Base-by-base conservation (phyloP, 2,329 filamentous ascomycete species). In the Penicillium verrucosum region DNA sequence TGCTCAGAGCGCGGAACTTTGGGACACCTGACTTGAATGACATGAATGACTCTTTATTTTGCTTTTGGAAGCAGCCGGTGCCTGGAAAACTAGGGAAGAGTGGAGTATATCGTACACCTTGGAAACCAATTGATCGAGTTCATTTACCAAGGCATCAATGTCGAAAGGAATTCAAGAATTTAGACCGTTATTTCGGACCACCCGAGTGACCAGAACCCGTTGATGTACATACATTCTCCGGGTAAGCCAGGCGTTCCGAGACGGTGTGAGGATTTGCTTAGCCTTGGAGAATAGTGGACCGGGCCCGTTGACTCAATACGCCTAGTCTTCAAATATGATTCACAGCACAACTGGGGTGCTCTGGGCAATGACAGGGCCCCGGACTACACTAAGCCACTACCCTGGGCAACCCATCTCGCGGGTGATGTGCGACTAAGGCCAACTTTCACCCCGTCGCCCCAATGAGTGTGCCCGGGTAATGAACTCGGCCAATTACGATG, bases 141-240 rank as follows among this genome's bases (percentile, higher is more conserved):
- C 29, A 44, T 55, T 36, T 42, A 25, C 47, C 58, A 44, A 59
- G 48, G 53, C 54, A 59, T 50, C 53, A 56, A 46, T 27, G 6
- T 10, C 48, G 12, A n/a, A 27, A 38, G 18, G 27, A 45, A 40
- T 23, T 18, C 38, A 2, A 38, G 36, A 38, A 51, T n/a, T 44
- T 51, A 55, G 58, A 64, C 62, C 60, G 62, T 57, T 55, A 47
- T 25, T 56, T 64, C 52, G 54, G 62, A 46, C 46, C n/a, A 46
- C 40, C 57, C 56, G 51, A 51, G 45, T 40, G 36, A 16, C 36
- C 40, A 46, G 30, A 50, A 40, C 36, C 38, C 50, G 16, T 38
- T 46, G 34, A 40, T 40, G 36, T 30, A 34, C 43, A 45, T 54
- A 54, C 37, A 42, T 56, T 61, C 46, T 37, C 48, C 54, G 40